Evolutionary conservation across 257 asterid genomes (phyloP).

Genomic region (Solanum sparsipilum): DNA sequence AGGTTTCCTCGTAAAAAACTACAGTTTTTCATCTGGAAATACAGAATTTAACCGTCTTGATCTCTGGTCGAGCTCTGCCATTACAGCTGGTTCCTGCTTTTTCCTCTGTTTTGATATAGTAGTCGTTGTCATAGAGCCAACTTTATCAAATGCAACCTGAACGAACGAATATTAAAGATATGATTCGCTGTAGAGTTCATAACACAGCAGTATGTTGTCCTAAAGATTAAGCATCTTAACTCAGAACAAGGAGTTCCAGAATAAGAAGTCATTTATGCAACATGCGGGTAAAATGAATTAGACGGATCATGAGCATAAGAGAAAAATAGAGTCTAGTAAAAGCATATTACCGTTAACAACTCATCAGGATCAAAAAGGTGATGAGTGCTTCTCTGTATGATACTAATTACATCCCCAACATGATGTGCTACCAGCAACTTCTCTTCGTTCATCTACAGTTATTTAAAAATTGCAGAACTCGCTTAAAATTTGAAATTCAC

Average conservation of each 20-base stretch:
- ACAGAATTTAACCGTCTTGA: conserved; percentile 48
- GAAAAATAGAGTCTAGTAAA: background rate
- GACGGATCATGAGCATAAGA: background rate
- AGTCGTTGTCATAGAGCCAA: conserved; percentile 71
- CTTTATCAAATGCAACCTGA: conserved; percentile 78
- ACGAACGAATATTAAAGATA: background rate
- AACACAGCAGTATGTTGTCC: background rate
- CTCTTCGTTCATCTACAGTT: conserved; percentile 82
- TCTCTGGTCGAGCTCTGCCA: conserved; percentile 96
- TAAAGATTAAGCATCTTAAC: background rate
- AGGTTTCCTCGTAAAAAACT: background rate
- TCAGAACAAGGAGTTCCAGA: background rate
- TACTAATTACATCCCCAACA: conserved; percentile 84
- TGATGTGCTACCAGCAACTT: conserved; percentile 68
- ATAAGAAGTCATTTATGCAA: background rate
- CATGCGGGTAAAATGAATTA: background rate
- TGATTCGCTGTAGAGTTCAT: background rate
- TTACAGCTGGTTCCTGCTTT: conserved; percentile 92
- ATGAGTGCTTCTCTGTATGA: conserved; percentile 76
- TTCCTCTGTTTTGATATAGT: conserved; percentile 83
- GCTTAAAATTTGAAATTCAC: background rate
- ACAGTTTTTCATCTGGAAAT: conserved; percentile 27
- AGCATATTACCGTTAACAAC: conserved; percentile 46
- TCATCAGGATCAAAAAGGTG: conserved; percentile 94
- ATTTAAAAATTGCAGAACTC: background rate